A percentile compares a stretch with the other conserved stretches of the same genome.
Conservation (phyloP, 2,329 filamentous ascomycete species). For the Ceratocystis cacaofunesta region DNA sequence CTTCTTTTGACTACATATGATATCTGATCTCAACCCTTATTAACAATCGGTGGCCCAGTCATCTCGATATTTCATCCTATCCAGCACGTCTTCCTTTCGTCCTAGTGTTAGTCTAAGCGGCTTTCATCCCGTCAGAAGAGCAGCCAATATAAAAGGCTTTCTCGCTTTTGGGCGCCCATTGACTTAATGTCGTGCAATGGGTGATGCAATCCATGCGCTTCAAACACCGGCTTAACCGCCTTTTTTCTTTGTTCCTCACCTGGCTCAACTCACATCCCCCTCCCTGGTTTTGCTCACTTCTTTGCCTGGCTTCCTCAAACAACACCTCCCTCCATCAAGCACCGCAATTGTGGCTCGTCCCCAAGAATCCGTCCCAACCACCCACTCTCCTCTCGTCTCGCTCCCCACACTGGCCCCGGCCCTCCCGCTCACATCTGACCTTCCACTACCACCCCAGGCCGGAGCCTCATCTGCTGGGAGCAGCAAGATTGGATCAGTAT, state of each 20-base stretch:
- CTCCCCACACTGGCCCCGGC: not conserved
- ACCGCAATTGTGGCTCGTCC: not conserved
- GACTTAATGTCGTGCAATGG: too few species aligned
- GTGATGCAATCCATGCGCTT: not conserved
- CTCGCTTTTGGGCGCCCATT: too few species aligned
- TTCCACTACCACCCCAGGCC: not conserved
- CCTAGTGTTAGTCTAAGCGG: not conserved
- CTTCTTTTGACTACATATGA: not conserved
- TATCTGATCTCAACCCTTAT: not conserved
- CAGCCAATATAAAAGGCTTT: not conserved
- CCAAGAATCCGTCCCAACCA: not conserved
- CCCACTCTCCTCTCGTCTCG: not conserved
- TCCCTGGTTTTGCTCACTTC: not conserved
- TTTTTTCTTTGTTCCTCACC: not conserved
- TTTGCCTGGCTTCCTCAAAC: not conserved
- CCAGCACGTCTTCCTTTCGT: not conserved
- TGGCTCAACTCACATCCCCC: not conserved
- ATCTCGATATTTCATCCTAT: not conserved
- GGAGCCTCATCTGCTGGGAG: not conserved
- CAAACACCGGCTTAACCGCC: not conserved
- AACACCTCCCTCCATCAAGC: not conserved
- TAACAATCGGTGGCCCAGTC: not conserved
- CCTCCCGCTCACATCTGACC: not conserved
- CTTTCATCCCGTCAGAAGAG: not conserved
- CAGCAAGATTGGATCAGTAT: not conserved